Evolutionary conservation across 179 eudicot species (phyloP).

Genomic region (Nepenthes alata): DNA sequence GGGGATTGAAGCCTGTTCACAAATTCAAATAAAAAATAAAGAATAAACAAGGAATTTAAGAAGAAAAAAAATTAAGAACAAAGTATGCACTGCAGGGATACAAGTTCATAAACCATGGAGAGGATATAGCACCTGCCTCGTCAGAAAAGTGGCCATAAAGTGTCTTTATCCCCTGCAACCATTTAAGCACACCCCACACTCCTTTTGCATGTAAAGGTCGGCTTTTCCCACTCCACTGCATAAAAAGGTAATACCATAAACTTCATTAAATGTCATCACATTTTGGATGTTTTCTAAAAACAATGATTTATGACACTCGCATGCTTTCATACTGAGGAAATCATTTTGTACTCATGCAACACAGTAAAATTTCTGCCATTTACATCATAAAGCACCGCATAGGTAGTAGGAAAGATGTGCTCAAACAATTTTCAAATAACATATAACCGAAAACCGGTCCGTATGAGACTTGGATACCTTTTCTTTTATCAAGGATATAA

Average conservation of each 20-base stretch:
- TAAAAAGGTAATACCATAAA: not conserved
- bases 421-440: no score
- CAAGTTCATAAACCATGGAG: constrained; percentile 5
- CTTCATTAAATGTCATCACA: not conserved
- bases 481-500: no score
- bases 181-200: constrained; percentile 42
- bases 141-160: constrained; percentile 21
- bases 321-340: no score
- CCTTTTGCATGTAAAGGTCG: constrained; percentile 60
- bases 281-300: not conserved
- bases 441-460: no score
- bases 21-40: constrained; percentile 4
- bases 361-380: no score
- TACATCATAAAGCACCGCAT: no score
- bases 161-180: constrained; percentile 44
- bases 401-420: no score
- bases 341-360: no score
- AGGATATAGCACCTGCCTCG: constrained; percentile 37
- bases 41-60: not conserved
- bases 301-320: no score
- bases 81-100: not conserved
- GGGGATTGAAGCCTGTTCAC: constrained; percentile 31
- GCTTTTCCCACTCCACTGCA: constrained; percentile 78
- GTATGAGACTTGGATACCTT: no score
- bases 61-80: not conserved